A percentile compares a stretch with the other conserved stretches of the same genome.
These are phyloP conservation scores for Blastomyces percursus DNA, from an alignment of 2,329 filamentous ascomycete genomes.

Conservation along the genomic window DNA sequence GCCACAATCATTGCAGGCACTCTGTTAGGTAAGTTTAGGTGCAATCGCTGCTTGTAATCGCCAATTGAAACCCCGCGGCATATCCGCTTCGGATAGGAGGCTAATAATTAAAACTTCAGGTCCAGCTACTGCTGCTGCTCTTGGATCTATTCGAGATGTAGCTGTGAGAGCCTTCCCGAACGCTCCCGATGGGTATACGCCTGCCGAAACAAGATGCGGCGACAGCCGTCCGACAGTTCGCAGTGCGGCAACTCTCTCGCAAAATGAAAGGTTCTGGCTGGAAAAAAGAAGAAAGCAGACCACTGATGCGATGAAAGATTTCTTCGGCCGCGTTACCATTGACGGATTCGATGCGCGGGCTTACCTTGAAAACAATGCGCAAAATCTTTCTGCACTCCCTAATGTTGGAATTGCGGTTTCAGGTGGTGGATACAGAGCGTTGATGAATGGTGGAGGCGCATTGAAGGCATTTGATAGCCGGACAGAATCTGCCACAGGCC, in stretches of 20 bases:
- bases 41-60: no score
- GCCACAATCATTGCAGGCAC: neutral
- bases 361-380: slow-evolving; percentile 54
- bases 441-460: slow-evolving; percentile 72
- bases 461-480: slow-evolving; percentile 68
- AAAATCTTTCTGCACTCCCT: slow-evolving; percentile 48
- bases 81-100: neutral
- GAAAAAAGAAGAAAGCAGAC: slow-evolving; percentile 60
- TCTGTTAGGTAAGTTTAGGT: neutral
- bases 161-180: slow-evolving; percentile 38
- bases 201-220: slow-evolving; percentile 58
- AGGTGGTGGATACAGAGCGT: slow-evolving; percentile 76
- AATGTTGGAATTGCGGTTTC: slow-evolving; percentile 69
- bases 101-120: neutral
- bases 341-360: slow-evolving; percentile 61
- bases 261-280: slow-evolving; percentile 64
- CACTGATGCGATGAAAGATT: slow-evolving; percentile 59
- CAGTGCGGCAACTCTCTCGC: slow-evolving; percentile 50
- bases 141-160: neutral
- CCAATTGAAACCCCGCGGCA: neutral
- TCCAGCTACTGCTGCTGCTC: neutral
- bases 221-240: slow-evolving; percentile 58
- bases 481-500: slow-evolving; percentile 48
- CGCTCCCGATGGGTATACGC: slow-evolving; percentile 60
- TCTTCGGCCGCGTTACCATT: slow-evolving; percentile 63